Base-by-base conservation (phyloP, 2,329 filamentous ascomycete genomes). In the Monosporascus sp. region DNA sequence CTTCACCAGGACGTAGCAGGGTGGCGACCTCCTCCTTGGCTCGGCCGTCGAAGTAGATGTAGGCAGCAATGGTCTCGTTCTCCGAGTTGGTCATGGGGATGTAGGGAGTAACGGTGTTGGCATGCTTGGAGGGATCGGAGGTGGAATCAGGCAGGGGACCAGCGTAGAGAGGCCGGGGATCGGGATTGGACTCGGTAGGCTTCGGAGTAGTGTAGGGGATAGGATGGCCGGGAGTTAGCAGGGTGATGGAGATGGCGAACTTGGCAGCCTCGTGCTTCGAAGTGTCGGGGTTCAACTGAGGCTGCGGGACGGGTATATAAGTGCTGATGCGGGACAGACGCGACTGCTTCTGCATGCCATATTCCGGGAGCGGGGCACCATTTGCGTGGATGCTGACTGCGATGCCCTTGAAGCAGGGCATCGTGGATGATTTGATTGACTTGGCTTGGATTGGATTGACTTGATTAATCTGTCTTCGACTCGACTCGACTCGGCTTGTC, bases 371-470 rank as follows among this genome's bases (percentile, higher is more conserved):
- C 61, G 94, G 92, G 62, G 90, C 77, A 58, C 80, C 81, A 68
- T 86, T 86, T 54, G 84, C 82, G 76, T 99, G 94, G 72, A 97
- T 95, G 81, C 90, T 96, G 70, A 97, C 93, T 66, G 94, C 93
- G 75, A 99, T 91, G 74, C 94, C 94, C 79, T 97, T 96, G 79
- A 97, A 99, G 84, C 92, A 97, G 77, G 94, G 94, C 94, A 85
- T 85, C 69, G 69, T 81, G 68, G 49, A 50, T 22, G 38, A 3
- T 0, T 46, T n/a, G 17, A 20, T 41, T 41, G 38, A 14, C 31
- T 14, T 35, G 31, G 9, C 27, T 11, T 11, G 8, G 27, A 8
- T 31, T 31, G 27, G 27, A 27, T 27, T 27, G 27, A 11, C 27
- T 27, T 9, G 31, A 5, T 35, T 9, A 11, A 35, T 14, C 2